These are phyloP conservation scores for Lepidium didymum DNA, from an alignment of 345 rosid species.

Conservation along the genomic window DNA sequence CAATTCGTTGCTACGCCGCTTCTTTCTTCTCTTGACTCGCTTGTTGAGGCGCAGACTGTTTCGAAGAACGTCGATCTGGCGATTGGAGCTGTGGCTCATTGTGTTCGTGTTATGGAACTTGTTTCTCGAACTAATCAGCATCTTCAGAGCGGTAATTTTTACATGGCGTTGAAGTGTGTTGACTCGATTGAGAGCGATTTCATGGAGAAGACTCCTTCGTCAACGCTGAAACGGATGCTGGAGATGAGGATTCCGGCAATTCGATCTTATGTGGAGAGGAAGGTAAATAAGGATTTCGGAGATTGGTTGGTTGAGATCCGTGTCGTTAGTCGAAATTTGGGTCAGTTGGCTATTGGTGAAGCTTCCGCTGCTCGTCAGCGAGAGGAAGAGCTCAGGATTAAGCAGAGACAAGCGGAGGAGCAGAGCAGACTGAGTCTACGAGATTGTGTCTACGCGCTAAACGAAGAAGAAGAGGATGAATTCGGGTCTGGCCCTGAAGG, in stretches of 20 bases:
- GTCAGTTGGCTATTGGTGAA: constrained; percentile 93
- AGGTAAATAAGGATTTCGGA: constrained; percentile 77
- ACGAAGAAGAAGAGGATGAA: constrained; percentile 78
- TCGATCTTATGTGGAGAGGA: constrained; percentile 72
- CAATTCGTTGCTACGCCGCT: constrained; percentile 83
- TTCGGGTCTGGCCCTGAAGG: constrained; percentile 38
- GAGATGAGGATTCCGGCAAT: constrained; percentile 81
- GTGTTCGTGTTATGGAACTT: constrained; percentile 66
- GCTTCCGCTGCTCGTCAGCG: constrained; percentile 90
- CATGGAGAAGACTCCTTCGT: constrained; percentile 57
- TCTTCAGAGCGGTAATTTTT: constrained; percentile 58
- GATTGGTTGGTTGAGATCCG: constrained; percentile 99
- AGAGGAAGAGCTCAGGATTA: constrained; percentile 87
- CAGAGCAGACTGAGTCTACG: constrained; percentile 87
- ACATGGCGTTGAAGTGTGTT: constrained; percentile 83
- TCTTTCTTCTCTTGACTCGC: constrained; percentile 62
- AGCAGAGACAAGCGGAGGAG: constrained; percentile 96
- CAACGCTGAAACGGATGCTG: constrained; percentile 73
- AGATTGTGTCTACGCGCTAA: constrained; percentile 76
- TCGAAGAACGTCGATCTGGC: constrained; percentile 73
- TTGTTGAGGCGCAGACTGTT: constrained; percentile 62
- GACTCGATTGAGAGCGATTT: constrained; percentile 68
- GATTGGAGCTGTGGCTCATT: constrained; percentile 41
- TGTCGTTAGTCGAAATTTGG: constrained; percentile 79
- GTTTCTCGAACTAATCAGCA: constrained; percentile 71